These are phyloP conservation scores for Pulveroboletus sp. DNA, from an alignment of 768 basidiomycete genomes.

Conservation along the genomic window DNA sequence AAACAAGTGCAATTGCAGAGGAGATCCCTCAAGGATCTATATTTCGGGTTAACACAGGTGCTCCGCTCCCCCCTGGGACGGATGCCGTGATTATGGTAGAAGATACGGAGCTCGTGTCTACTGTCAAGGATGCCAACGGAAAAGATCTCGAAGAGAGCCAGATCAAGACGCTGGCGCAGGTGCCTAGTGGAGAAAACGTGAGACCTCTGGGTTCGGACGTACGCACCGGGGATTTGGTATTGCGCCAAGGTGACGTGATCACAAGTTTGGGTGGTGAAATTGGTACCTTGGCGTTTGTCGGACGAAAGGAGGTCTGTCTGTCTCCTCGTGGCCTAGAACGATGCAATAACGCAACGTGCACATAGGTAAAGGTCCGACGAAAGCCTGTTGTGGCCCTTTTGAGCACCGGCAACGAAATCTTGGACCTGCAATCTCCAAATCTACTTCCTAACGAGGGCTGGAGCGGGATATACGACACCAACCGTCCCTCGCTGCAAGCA, in stretches of 20 bases:
- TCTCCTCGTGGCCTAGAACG: not conserved
- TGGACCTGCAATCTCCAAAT: conserved; percentile 53
- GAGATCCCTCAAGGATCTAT: conserved; percentile 45
- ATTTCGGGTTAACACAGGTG: conserved; percentile 81
- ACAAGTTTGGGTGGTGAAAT: conserved; percentile 75
- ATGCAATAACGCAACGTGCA: not conserved
- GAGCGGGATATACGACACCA: conserved; percentile 84
- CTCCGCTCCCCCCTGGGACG: conserved; percentile 69
- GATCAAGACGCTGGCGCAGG: conserved; percentile 64
- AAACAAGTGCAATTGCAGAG: conserved; percentile 32
- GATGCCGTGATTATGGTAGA: conserved; percentile 92
- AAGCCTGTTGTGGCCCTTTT: conserved; percentile 79
- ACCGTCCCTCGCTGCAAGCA: conserved; percentile 74
- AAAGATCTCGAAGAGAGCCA: conserved; percentile 63
- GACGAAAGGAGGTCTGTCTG: conserved; percentile 55
- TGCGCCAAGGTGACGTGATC: conserved; percentile 61
- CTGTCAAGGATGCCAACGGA: conserved; percentile 36
- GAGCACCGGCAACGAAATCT: conserved; percentile 84
- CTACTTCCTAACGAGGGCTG: conserved; percentile 41
- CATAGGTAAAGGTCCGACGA: conserved; percentile 63
- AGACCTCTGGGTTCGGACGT: conserved; percentile 76
- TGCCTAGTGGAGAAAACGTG: conserved; percentile 68
- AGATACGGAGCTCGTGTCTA: conserved; percentile 75
- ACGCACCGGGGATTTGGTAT: conserved; percentile 59
- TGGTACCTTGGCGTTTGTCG: conserved; percentile 79